A percentile compares a stretch with the other conserved stretches of the same genome.
Conservation (phyloP, 2,329 filamentous ascomycete genomes). For the Dothiorella sarmentorum region DNA sequence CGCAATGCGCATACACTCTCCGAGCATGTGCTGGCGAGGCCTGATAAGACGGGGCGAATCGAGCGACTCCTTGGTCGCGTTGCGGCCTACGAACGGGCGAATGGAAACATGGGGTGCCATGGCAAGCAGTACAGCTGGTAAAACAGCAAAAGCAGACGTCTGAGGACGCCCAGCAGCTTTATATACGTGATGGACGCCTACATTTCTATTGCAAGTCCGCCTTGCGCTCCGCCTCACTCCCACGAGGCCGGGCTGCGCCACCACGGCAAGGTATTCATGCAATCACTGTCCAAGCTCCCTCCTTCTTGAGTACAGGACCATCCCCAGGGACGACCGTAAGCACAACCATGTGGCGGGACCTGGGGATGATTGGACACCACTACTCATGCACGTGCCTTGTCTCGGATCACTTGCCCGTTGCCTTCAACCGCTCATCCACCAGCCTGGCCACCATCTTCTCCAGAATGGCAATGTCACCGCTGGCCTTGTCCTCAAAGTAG, state of each 20-base stretch:
- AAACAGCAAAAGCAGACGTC: neutral
- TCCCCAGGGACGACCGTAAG: constrained; percentile 7
- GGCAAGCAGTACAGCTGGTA: neutral
- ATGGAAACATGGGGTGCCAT: neutral
- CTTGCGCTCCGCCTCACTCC: constrained; percentile 18
- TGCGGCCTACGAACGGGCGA: neutral
- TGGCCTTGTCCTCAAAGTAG: constrained; percentile 61
- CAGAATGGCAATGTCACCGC: constrained; percentile 49
- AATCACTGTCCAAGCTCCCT: neutral
- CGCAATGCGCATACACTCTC: neutral
- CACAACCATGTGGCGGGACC: neutral
- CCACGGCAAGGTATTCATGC: constrained; percentile 7
- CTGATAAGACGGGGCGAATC: constrained; percentile 13
- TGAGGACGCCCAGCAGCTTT: constrained; percentile 13
- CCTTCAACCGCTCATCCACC: constrained; percentile 65
- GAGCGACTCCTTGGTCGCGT: neutral
- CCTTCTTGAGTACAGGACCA: constrained; percentile 5
- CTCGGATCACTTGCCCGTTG: constrained; percentile 29
- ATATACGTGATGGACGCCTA: constrained; percentile 13
- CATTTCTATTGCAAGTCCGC: neutral
- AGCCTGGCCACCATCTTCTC: constrained; percentile 60
- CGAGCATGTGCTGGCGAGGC: constrained; percentile 3
- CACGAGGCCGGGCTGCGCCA: constrained; percentile 14
- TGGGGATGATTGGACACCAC: neutral
- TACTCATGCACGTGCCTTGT: neutral